phyloP scores from a whole-genome alignment of 495 filamentous ascomycete species.

The Talaromyces nanjingensis region DNA sequence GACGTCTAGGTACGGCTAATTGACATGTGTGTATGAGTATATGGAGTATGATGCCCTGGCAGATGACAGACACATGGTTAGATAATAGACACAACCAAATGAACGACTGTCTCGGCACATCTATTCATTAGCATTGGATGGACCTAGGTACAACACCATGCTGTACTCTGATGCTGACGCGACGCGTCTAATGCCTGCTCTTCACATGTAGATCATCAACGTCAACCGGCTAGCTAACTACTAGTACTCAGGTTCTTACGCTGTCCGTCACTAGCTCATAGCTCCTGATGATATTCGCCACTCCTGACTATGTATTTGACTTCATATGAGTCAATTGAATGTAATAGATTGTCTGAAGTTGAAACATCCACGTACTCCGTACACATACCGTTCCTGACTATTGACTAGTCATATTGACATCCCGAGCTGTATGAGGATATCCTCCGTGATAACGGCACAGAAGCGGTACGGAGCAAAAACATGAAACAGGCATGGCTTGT shows the following conservation, averaged over 20 bases:
- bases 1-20: not conserved
- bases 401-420: too few species aligned
- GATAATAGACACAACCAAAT: not conserved
- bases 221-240: not conserved
- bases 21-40: not conserved
- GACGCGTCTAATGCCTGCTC: not conserved
- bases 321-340: too few species aligned
- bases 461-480: not conserved
- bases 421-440: not conserved
- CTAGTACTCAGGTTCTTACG: not conserved
- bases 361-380: not conserved
- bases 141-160: not conserved
- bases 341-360: not conserved
- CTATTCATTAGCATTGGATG: not conserved
- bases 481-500: slow-evolving; percentile 5
- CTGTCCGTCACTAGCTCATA: not conserved
- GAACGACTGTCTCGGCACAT: not conserved
- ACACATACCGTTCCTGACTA: not conserved
- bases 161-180: not conserved
- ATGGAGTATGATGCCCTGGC: not conserved
- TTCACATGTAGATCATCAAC: not conserved
- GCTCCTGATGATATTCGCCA: not conserved
- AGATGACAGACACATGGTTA: not conserved
- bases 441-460: not conserved
- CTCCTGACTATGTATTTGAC: too few species aligned